These are phyloP conservation scores for Phyllosticta ampelicida DNA, from an alignment of 2,329 filamentous ascomycete species.

Conservation along the genomic window DNA sequence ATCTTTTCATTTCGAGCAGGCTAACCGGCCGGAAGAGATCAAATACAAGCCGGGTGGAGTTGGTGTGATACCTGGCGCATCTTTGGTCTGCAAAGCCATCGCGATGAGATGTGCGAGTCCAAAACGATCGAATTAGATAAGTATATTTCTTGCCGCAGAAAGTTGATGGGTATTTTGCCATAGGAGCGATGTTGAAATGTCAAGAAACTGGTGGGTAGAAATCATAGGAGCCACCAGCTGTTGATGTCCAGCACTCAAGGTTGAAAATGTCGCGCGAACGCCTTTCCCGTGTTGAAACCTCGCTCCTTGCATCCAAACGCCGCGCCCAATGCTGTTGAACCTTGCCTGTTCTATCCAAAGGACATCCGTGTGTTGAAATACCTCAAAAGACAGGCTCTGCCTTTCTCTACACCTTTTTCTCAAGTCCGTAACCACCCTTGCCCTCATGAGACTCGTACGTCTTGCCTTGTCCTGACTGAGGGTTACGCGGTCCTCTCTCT, in stretches of 20 bases:
- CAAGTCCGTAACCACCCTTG: slow-evolving; percentile 50
- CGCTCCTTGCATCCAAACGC: neutral
- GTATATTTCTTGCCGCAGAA: neutral
- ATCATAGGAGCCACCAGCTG: neutral
- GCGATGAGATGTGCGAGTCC: too few relatives aligned
- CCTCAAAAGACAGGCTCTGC: neutral
- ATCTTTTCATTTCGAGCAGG: too few relatives aligned
- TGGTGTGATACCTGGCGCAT: too few relatives aligned
- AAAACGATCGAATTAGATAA: too few relatives aligned
- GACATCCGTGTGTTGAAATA: neutral
- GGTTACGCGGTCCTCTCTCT: slow-evolving; percentile 65
- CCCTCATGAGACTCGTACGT: slow-evolving; percentile 50
- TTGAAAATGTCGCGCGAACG: neutral
- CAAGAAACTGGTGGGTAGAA: neutral
- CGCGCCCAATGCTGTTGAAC: neutral
- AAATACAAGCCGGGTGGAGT: too few relatives aligned
- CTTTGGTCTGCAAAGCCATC: too few relatives aligned
- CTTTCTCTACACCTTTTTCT: slow-evolving; percentile 1
- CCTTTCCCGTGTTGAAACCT: neutral
- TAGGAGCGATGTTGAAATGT: neutral
- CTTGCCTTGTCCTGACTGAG: slow-evolving; percentile 50
- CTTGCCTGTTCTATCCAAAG: neutral
- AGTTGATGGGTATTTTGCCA: neutral
- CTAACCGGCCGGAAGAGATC: too few relatives aligned
- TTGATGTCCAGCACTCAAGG: neutral